Evolutionary conservation across 2,329 filamentous ascomycete genomes (phyloP), one percentile per base, ranked within the genome.

Genomic region (Apiospora aurea): DNA sequence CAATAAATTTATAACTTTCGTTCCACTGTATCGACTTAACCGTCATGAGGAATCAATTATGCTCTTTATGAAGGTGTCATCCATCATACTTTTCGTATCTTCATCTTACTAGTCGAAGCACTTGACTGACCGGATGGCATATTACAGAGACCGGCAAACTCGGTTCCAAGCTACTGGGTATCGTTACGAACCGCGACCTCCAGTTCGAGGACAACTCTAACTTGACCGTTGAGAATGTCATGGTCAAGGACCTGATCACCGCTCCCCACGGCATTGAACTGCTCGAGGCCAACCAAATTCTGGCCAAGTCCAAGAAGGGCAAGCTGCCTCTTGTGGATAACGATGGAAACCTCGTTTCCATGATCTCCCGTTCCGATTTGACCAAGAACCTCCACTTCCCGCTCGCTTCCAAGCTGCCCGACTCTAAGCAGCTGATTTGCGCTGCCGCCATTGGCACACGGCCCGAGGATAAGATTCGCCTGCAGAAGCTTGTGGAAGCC

Each of bases 311-410:
- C 74, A 98, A 97, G 90, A 99, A 99, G 89, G 96, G 96, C 85
- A 98, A 98, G 88, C 91, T 98, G 73, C 95, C 95, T 74, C 97
- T 97, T 74, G 92, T 97, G 69, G 95, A 98, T 84, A 87, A 90
- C 80, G 85, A 91, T 69, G 92, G 92, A 81, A 97, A 97, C 86
- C 89, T 97, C 68, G 91, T 97, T 74, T 97, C 96, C 76, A 93
- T 97, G 87, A 92, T 98, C 81, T 95, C 94, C 75, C 91, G 96
- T 78, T 97, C 95, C 78, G 96, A 99, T 85, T 86, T 99, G 85
- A 98, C 95, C 88, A 99, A 99, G 90, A 99, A 99, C 87, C 90
- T 97, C 74, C 92, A 98, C 86, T 99, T 97, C 85, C 96, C 96
- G 47, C 89, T 98, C 74, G 95, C 96, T 67, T 98, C 96, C 71